Evolutionary conservation across 2,329 filamentous ascomycete genomes (phyloP), one percentile per base, ranked within the genome.

Genomic region (Cytospora chrysosperma): DNA sequence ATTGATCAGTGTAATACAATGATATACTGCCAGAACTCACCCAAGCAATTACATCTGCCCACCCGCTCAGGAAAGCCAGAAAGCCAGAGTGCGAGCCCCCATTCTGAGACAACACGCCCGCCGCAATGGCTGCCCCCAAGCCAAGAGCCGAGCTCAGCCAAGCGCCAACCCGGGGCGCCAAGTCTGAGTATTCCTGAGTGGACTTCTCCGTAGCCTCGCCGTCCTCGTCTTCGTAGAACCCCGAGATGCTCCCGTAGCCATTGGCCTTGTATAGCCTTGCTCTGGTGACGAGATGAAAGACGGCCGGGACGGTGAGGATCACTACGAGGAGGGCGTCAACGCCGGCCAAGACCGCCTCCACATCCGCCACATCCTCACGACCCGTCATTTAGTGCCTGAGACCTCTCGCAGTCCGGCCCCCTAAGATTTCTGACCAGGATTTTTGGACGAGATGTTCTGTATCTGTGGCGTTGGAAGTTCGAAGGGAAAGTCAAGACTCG

Each of bases 191-290:
- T 24, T 69, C 68, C 15, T 68, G 70, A 15, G 72, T 70, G 19
- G 74, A 75, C 49, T 72, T 68, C 53, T 72, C 70, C 17, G 73
- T 75, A 21, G 74, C 72, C 56, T 70, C 66, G 21, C 74, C 74
- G 58, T 76, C 74, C 9, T 54, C 26, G 56, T 73, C 74, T 63
- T 73, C 68, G 57, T 73, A 76, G 34, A 71, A 66, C 24, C 68
- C 67, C 21, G 67, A 67, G 10, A 73, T 43, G 9, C 59, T 66
- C 21, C 65, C 65, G 50, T 73, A 70, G 1, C 65, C 68, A 3
- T 24, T 63, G 7, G 21, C 59, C 63, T 37, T 69, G 61, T 30
- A 51, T 19, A 30, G 53, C n/a, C 8, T 65, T 61, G 59, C 59
- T 60, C 52, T 59, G 56, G 62, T 50, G 64, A 57, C 30, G 37